Conservation (phyloP, 306 rosid species). For the Urtica urens region DNA sequence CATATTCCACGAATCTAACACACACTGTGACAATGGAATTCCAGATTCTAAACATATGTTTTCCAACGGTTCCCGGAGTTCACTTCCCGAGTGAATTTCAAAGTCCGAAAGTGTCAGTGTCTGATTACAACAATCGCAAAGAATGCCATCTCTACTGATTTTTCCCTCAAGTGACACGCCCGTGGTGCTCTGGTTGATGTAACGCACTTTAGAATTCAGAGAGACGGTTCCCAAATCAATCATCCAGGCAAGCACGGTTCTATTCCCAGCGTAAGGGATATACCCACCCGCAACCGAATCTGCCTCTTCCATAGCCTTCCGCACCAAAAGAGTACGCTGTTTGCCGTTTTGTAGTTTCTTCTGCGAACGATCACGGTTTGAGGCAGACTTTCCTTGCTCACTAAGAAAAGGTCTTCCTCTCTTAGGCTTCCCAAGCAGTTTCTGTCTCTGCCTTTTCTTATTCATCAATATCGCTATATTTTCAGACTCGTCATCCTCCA, state of each 20-base stretch:
- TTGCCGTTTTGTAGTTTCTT: conserved; percentile 41
- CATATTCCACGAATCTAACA: conserved; percentile 81
- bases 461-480: conserved; percentile 10
- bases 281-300: conserved; percentile 69
- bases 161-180: conserved; percentile 39
- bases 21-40: conserved; percentile 67
- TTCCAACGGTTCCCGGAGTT: conserved; percentile 41
- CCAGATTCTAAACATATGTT: conserved; percentile 48
- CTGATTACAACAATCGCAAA: conserved; percentile 65
- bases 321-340: conserved; percentile 51
- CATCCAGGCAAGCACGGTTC: conserved; percentile 86
- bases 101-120: conserved; percentile 45
- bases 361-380: conserved; percentile 30
- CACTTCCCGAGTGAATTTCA: conserved; percentile 63
- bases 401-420: conserved; percentile 26
- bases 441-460: conserved; percentile 29
- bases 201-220: conserved; percentile 54
- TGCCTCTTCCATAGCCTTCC: conserved; percentile 42
- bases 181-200: conserved; percentile 30
- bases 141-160: conserved; percentile 70
- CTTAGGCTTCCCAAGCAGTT: conserved; percentile 27
- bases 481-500: conserved; percentile 19
- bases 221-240: conserved; percentile 63
- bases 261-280: conserved; percentile 61
- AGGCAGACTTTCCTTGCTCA: conserved; percentile 21